Evolutionary conservation across 345 rosid genomes (phyloP), one percentile per base, ranked within the genome.

Genomic region (Carallia brachiata): DNA sequence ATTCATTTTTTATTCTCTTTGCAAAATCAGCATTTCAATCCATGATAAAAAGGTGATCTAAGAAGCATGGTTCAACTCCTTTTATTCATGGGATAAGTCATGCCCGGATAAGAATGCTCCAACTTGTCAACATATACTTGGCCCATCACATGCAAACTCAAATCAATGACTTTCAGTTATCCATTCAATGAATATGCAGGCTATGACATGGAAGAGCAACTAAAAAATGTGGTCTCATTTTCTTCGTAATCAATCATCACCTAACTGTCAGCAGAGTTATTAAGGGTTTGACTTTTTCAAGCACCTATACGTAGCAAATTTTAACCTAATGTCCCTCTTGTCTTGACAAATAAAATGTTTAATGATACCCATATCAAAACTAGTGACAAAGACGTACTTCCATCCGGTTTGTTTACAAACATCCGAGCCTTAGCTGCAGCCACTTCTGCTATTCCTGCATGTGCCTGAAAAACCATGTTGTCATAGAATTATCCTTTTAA

Each of bases 401-500:
- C 98, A 68, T 93, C 97, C 5, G 98, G 97, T 77, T 93, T 93
- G 82, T 90, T 89, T 19, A 82, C 81, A 81, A 93, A 93, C 97
- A 93, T 93, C 65, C 89, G 84, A 75, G 98, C 98, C 89, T 93
- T 90, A 61, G 97, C 98, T 72, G 97, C 96, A 74, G 98, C 98
- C 62, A 93, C 93, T 82, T 93, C 98, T 32, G 96, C 98, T 77
- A 93, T 74, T 66, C 97, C 93, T 74, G 90, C 82, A 86, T 93
- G 98, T 83, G 89, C 63, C 98, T 90, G 93, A 63, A 87, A 80
- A 60, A 65, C 30, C 73, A 66, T 50, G 48, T 44, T 65, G 63
- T 71, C 34, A 81, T 73, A 66, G 50, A 76, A 72, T 73, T 64
- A 52, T 52, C 62, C 65, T 64, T 69, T 36, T 57, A 71, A 69